These are phyloP conservation scores for Coelastrella sp. DNA, from an alignment of 139 green algal species.

Conservation along the genomic window DNA sequence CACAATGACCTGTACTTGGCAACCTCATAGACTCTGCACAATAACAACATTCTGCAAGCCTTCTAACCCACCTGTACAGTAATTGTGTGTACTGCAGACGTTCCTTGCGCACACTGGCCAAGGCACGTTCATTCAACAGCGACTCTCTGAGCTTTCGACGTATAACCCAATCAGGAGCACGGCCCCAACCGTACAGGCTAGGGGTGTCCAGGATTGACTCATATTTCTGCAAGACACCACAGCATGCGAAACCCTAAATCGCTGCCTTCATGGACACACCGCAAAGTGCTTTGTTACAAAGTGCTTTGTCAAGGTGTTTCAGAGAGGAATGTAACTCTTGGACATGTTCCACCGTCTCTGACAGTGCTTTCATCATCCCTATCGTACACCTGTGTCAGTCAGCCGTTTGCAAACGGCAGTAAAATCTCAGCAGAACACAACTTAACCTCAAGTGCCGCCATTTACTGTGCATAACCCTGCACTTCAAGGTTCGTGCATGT, in stretches of 20 bases:
- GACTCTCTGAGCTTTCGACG: background rate
- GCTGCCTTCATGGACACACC: background rate
- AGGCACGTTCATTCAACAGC: constrained; percentile 2
- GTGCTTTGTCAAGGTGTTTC: too few species aligned
- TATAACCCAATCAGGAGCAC: background rate
- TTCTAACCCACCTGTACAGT: constrained; percentile 18
- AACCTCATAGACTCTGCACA: background rate
- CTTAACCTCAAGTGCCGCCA: too few species aligned
- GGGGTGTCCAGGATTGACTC: background rate
- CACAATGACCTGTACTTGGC: background rate
- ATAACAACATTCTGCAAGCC: background rate
- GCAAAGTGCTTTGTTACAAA: too few species aligned
- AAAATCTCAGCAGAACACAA: too few species aligned
- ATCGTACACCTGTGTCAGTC: too few species aligned
- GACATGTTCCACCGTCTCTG: too few species aligned
- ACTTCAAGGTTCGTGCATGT: too few species aligned
- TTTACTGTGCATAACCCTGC: too few species aligned
- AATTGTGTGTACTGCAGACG: constrained; percentile 37
- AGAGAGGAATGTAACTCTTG: too few species aligned
- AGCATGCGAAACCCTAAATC: background rate
- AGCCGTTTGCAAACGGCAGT: too few species aligned
- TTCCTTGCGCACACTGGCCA: background rate
- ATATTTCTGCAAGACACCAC: background rate
- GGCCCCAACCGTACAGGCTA: background rate
- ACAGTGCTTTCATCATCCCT: too few species aligned